phyloP scores from a whole-genome alignment of 2,329 filamentous ascomycete species.

The Phaeosphaeria sp. region DNA sequence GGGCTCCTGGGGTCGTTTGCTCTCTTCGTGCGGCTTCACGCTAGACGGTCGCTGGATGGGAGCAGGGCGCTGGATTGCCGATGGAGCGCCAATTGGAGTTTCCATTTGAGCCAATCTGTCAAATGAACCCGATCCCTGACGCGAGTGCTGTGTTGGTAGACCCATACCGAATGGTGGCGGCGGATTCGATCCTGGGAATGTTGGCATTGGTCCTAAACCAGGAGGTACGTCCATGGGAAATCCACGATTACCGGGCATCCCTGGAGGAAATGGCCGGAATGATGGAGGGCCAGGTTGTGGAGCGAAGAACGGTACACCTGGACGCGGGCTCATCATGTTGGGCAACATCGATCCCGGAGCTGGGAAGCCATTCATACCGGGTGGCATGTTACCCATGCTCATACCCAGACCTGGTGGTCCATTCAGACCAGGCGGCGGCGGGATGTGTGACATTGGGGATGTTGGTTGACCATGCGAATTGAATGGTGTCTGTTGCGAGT shows the following conservation, averaged over 20 bases:
- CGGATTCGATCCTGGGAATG: slow-evolving; percentile 41
- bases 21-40: slow-evolving; percentile 61
- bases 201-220: slow-evolving; percentile 49
- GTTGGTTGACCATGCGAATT: slow-evolving; percentile 65
- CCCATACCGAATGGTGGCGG: slow-evolving; percentile 49
- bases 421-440: slow-evolving; percentile 62
- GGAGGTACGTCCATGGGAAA: slow-evolving; percentile 61
- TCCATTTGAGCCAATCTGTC: slow-evolving; percentile 65
- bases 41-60: slow-evolving; percentile 90
- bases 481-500: slow-evolving; percentile 53
- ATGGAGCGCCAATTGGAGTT: slow-evolving; percentile 53
- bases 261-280: slow-evolving; percentile 63
- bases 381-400: slow-evolving; percentile 48
- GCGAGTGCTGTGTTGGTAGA: slow-evolving; percentile 66
- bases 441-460: slow-evolving; percentile 70
- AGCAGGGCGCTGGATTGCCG: slow-evolving; percentile 77
- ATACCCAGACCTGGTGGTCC: slow-evolving; percentile 60
- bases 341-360: slow-evolving; percentile 61
- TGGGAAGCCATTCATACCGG: slow-evolving; percentile 57
- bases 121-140: slow-evolving; percentile 74
- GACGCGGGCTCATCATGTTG: slow-evolving; percentile 61
- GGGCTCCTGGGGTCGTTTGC: slow-evolving; percentile 45
- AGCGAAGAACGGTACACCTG: slow-evolving; percentile 63
- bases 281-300: slow-evolving; percentile 58
- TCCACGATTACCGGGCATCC: slow-evolving; percentile 65